These are phyloP conservation scores for Colletotrichum spinosum DNA, from an alignment of 2,329 filamentous ascomycete species.

Conservation along the genomic window DNA sequence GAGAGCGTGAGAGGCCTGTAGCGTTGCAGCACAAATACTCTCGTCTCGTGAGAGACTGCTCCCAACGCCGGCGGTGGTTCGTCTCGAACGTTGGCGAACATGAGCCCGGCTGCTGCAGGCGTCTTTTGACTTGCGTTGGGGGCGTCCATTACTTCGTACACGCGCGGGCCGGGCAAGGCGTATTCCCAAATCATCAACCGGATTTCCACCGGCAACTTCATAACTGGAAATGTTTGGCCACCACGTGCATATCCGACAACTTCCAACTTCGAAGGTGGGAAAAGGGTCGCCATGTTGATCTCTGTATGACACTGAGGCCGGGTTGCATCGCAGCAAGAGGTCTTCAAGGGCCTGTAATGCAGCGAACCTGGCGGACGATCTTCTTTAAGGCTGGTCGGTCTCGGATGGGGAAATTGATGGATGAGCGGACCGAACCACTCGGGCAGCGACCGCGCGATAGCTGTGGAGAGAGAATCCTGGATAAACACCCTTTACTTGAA, in stretches of 20 bases:
- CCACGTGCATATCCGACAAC: constrained; percentile 4
- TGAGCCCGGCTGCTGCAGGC: constrained; percentile 53
- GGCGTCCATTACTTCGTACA: constrained; percentile 60
- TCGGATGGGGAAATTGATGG: constrained; percentile 19
- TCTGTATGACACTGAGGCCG: constrained; percentile 27
- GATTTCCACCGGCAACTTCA: constrained; percentile 56
- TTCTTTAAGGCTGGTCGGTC: constrained; percentile 32
- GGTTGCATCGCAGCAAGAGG: constrained; percentile 35
- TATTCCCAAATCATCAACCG: constrained; percentile 59
- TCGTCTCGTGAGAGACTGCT: constrained; percentile 57
- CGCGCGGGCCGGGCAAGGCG: constrained; percentile 56
- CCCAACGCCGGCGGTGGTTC: constrained; percentile 58
- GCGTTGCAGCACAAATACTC: constrained; percentile 54
- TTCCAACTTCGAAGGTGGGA: constrained; percentile 11
- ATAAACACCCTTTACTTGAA: constrained; percentile 20
- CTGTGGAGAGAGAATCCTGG: constrained; percentile 1
- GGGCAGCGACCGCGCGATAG: constrained; percentile 24
- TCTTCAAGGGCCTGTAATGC: constrained; percentile 28
- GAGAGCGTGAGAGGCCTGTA: constrained; percentile 59
- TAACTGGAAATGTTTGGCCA: constrained; percentile 27
- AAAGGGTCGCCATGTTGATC: constrained; percentile 29
- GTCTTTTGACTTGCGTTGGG: constrained; percentile 54
- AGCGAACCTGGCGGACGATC: constrained; percentile 30
- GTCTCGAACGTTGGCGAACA: constrained; percentile 59
- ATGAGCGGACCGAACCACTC: constrained; percentile 29